Evolutionary conservation across 2,329 filamentous ascomycete species (phyloP), one percentile per base, ranked within the genome.

Genomic region (Rhynchosporium graminicola): DNA sequence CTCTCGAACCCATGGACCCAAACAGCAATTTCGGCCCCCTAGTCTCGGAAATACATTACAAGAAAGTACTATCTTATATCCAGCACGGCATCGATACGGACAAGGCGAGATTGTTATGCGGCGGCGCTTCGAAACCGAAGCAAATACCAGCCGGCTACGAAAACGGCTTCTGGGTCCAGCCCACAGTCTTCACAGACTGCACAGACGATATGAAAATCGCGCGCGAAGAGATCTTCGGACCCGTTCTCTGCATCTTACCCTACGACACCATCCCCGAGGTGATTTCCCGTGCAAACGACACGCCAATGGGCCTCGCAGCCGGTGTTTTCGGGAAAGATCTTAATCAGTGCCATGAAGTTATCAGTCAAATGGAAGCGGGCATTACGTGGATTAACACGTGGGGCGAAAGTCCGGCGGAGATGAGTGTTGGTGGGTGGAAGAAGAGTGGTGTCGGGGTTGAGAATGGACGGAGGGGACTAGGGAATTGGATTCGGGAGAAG

Each of bases 351-450:
- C 91, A 96, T 71, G 80, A 83, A 48, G 83, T 94, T 0, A 81
- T 94, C 47, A 82, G 83, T 29, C 82, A 85, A 71, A 78, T 96
- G 4, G 83, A 96, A 73, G 91, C 91, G 0, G 92, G 92, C 40
- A 96, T 96, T 71, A 96, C 91, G 0, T 96, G 92, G 92, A 82
- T 96, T 58, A 96, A 96, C 75, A 92, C 90, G 0, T 96, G 92
- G 92, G 92, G 92, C n/a, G 92, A 96, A 78, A 88, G 84, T 55
- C 92, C 92, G 0, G 91, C 92, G 0, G 92, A 96, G 80, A 96
- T 96, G 92, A 89, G 89, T 2, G 92, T 96, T 0, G 92, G 92
- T 9, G 92, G 92, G 0, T 96, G 92, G 92, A 96, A 96, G 80
- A 83, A 90, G 82, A 96, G 91, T 73, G 92, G 92, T 40, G 78